Conservation (phyloP, 768 basidiomycete genomes). For the Mycena crocata region DNA sequence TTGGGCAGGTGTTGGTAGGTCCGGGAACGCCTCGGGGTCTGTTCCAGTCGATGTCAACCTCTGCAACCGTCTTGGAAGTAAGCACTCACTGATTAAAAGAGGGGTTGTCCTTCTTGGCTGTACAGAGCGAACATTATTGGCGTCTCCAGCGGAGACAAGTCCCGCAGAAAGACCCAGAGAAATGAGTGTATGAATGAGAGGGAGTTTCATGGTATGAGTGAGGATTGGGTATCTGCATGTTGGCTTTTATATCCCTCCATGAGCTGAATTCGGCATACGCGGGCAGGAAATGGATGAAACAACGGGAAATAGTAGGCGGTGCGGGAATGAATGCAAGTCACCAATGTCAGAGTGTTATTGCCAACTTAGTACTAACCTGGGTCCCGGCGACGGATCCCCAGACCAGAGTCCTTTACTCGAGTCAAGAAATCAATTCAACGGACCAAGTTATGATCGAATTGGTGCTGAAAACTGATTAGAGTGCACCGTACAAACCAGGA, state of each 20-base stretch:
- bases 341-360: too few relatives aligned
- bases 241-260: not conserved
- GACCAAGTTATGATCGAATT: too few relatives aligned
- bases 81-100: not conserved
- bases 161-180: not conserved
- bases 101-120: not conserved
- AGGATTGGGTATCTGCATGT: not conserved
- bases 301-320: too few relatives aligned
- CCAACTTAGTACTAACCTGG: too few relatives aligned
- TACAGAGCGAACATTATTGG: not conserved
- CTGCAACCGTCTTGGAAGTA: not conserved
- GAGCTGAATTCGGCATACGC: too few relatives aligned
- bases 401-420: too few relatives aligned
- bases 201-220: not conserved
- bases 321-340: too few relatives aligned
- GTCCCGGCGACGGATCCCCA: too few relatives aligned
- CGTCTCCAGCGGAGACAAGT: not conserved
- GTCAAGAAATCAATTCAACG: too few relatives aligned
- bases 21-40: not conserved
- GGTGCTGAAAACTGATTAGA: too few relatives aligned
- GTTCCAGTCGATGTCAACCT: not conserved
- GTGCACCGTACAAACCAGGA: too few relatives aligned
- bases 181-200: not conserved
- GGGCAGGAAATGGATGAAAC: too few relatives aligned
- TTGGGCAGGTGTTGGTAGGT: not conserved